Evolutionary conservation across 139 green algal species (phyloP), one percentile per base, ranked within the genome.

Genomic region (Micractinium sp.): DNA sequence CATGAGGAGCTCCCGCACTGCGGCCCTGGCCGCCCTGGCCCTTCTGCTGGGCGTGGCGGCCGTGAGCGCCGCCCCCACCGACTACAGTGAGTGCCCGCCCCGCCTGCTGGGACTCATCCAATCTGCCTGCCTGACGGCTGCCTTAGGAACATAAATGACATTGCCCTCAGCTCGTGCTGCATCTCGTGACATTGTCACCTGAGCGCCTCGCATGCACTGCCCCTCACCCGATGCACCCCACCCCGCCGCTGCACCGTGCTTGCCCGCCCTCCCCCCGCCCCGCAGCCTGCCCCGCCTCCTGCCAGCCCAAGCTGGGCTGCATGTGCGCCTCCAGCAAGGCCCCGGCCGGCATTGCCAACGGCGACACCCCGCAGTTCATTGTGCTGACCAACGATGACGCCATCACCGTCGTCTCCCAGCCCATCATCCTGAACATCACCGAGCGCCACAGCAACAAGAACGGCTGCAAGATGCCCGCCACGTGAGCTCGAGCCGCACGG

Each of bases 311-410:
- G 22, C 75, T 76, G 56, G 82, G 82, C 79, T 90, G 87, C 79
- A 22, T 87, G 33, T 90, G 87, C 33, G 87, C 79, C 66, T 67
- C 87, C 53, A 36, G 25, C 33, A 39, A 29, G 19, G 3, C 78
- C 20, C 87, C 87, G 3, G 66, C 66, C 2, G 66, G 79, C 23
- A 33, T 87, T 0, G 69, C 61, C 19, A 66, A 85, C n/a, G 63
- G 47, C 60, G 66, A 87, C 41, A 15, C 41, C 18, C 87, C 87
- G 20, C 87, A 71, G 63, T 71, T 71, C 63, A 71, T 71, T 71
- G 63, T 90, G 66, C 87, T 87, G 36, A 90, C 87, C n/a, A 90
- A 87, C 33, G 87, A 90, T 33, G 87, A 90, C 41, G 87, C 87
- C 22, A 77, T 90, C 87, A 90, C 87, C 41, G 33, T 87, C 4